Base-by-base conservation (phyloP, 1,284 basidiomycete genomes). In the Malassezia brasiliensis region DNA sequence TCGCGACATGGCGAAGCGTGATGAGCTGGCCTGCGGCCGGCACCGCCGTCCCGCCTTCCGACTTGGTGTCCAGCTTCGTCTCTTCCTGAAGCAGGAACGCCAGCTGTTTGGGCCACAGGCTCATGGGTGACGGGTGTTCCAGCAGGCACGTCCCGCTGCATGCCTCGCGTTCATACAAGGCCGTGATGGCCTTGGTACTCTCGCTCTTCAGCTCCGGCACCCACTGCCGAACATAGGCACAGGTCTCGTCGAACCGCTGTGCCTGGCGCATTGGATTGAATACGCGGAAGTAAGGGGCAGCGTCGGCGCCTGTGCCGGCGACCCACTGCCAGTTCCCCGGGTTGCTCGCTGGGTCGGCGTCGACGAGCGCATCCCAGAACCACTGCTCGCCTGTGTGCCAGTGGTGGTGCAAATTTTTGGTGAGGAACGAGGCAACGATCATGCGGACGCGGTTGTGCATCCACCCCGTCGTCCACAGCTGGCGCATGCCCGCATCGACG, bases 401-500 rank as follows among this genome's bases (percentile, higher is more conserved):
- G 35, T 54, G 48, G 15, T 36, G 42, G 11, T 35, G 32, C 42
- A 47, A 12, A 20, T 50, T 50, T 15, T 56, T 56, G n/a, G 45
- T 48, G 2, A 53, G 38, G 17, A 53, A 32, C 7, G 52, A 53
- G 10, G 52, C 52, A 6, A 49, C 47, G 11, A 53, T 31, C 52
- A 53, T 53, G 17, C 52, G 45, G n/a, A 53, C 47, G 11, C 52
- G 52, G 35, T 53, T 53, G 47, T 53, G 52, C 52, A 53, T 53
- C 52, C 52, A 53, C 9, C 52, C 52, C 19, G 28, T 41, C 8
- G 37, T 34, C 52, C 52, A 53, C 5, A 53, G 32, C 39, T 53
- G 52, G 2, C 52, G 52, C 52, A 53, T 53, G 4, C 52, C 52
- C 14, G 52, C 52, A 36, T 53, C 52, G 17, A 53, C 47, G 9